A percentile compares a stretch with the other conserved stretches of the same genome.
phyloP scores from a whole-genome alignment of 2,329 filamentous ascomycete genomes.

The Cryphonectria nitschkei region DNA sequence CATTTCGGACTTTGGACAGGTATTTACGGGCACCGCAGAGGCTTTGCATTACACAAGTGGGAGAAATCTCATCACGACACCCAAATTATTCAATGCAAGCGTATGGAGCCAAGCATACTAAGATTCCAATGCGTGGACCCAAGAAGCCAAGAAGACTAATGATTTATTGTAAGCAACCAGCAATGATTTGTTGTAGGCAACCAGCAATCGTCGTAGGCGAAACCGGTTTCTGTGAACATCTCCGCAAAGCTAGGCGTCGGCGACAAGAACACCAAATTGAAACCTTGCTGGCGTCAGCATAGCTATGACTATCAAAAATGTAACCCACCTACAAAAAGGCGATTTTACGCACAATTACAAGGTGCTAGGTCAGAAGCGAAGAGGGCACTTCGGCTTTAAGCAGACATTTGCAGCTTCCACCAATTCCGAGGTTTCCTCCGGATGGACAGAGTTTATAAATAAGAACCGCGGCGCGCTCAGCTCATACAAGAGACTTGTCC shows the following conservation, averaged over 20 bases:
- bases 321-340: neutral
- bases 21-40: neutral
- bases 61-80: neutral
- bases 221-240: neutral
- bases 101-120: too few relatives aligned
- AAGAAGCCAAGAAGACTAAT: neutral
- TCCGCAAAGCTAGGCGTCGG: neutral
- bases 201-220: neutral
- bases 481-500: neutral
- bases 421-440: neutral
- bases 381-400: neutral
- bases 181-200: neutral
- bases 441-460: neutral
- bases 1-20: neutral
- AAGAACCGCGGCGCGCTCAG: neutral
- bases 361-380: neutral
- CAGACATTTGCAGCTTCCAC: neutral
- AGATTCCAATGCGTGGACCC: neutral
- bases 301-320: neutral
- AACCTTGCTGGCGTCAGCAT: slow-evolving; percentile 1
- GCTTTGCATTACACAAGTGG: neutral
- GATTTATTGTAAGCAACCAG: neutral
- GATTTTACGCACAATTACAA: neutral
- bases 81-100: too few relatives aligned
- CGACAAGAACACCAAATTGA: neutral